phyloP scores from a whole-genome alignment of 345 rosid genomes.

The Salix viminalis region DNA sequence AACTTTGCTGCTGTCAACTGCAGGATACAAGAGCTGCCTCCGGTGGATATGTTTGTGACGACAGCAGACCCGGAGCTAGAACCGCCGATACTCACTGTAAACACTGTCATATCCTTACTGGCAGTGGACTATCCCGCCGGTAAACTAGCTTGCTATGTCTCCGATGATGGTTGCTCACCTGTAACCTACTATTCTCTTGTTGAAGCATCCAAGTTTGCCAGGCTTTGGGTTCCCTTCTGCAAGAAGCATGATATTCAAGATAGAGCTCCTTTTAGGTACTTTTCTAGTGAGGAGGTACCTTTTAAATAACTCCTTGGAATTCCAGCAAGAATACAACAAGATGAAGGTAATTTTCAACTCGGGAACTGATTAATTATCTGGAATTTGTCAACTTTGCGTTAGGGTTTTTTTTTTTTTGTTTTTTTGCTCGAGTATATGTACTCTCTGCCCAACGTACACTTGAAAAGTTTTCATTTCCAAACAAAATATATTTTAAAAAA shows the following conservation, averaged over 20 bases:
- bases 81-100: constrained; percentile 43
- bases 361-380: neutral
- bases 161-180: constrained; percentile 58
- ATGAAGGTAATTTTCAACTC: constrained; percentile 39
- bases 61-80: constrained; percentile 47
- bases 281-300: constrained; percentile 5
- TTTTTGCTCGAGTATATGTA: neutral
- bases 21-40: constrained; percentile 48
- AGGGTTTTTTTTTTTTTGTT: too few species aligned
- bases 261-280: constrained; percentile 73
- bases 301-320: constrained; percentile 26
- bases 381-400: too few species aligned
- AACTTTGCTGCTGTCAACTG: neutral
- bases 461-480: too few species aligned
- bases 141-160: constrained; percentile 52
- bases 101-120: constrained; percentile 49
- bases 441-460: too few species aligned
- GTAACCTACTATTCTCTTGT: constrained; percentile 50
- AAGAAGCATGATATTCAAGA: constrained; percentile 35
- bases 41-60: constrained; percentile 55
- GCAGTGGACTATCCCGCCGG: constrained; percentile 54
- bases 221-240: constrained; percentile 75
- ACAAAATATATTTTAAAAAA: too few species aligned
- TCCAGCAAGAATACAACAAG: constrained; percentile 39
- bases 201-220: constrained; percentile 58